phyloP scores from a whole-genome alignment of 371 early-diverging fungal species.

The Gilbertella persicaria region DNA sequence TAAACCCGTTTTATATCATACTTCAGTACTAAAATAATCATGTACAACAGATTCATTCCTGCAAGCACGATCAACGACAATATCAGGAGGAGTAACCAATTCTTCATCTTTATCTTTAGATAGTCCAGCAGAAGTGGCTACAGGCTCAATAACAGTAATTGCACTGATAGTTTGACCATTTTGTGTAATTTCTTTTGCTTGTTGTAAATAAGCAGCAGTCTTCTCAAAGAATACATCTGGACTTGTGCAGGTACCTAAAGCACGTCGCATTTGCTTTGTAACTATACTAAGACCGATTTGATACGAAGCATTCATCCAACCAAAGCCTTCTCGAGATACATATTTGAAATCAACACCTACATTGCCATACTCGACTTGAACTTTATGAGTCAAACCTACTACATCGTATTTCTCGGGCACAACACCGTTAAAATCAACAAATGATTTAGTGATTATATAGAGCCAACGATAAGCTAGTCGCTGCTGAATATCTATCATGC shows the following conservation, averaged over 20 bases:
- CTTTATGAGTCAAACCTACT: conserved; percentile 82
- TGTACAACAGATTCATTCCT: too few relatives aligned
- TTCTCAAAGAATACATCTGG: conserved; percentile 66
- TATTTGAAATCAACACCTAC: conserved; percentile 91
- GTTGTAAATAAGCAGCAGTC: too few relatives aligned
- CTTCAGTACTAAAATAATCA: too few relatives aligned
- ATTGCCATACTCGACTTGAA: conserved; percentile 92
- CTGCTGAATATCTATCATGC: conserved; percentile 68
- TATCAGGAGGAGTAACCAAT: too few relatives aligned
- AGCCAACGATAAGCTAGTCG: conserved; percentile 92
- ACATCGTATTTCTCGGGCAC: conserved; percentile 96
- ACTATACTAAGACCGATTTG: conserved; percentile 81
- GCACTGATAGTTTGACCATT: conserved; percentile 24
- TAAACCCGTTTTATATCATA: too few relatives aligned
- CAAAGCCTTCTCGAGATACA: conserved; percentile 92
- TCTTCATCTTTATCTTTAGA: too few relatives aligned
- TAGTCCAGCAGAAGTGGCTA: too few relatives aligned
- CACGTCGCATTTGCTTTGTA: conserved; percentile 67
- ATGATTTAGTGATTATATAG: conserved; percentile 86
- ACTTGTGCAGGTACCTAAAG: conserved; percentile 76
- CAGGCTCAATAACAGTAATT: conserved; percentile 26
- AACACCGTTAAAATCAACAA: conserved; percentile 94
- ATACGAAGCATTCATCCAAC: conserved; percentile 95
- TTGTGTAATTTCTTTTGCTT: conserved; percentile 19
- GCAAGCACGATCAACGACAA: too few relatives aligned